Percentiles rank a stretch among this genome's conserved stretches.
Evolutionary conservation across 805 yeast species (phyloP).

Genomic region (Starmerella apis): DNA sequence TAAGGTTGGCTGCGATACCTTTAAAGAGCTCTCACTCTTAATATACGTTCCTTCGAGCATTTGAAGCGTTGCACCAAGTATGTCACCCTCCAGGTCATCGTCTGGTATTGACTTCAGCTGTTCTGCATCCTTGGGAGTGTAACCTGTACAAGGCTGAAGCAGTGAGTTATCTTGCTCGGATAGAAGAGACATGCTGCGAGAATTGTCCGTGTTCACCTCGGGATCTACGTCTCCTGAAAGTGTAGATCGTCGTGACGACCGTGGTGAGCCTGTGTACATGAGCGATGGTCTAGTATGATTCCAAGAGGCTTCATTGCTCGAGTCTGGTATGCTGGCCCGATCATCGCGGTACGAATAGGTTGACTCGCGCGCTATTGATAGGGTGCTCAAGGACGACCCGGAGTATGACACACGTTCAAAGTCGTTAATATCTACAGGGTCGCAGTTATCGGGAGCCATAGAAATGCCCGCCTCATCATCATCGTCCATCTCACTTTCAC

Average conservation of each 20-base stretch:
- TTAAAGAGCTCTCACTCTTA: background rate
- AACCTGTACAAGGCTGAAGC: conserved; percentile 34
- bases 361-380: conserved; percentile 16
- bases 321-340: background rate
- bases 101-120: conserved; percentile 81
- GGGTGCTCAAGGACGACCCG: conserved; percentile 20
- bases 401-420: conserved; percentile 17
- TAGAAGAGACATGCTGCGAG: conserved; percentile 23
- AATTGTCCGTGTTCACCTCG: background rate
- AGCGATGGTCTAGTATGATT: background rate
- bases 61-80: conserved; percentile 59
- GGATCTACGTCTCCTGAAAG: background rate
- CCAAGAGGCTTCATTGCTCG: background rate
- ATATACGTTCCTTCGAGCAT: conserved; percentile 63
- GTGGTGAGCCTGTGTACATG: background rate
- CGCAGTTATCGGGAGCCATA: conserved; percentile 6
- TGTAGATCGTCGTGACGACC: background rate
- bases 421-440: conserved; percentile 10
- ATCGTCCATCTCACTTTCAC: conserved; percentile 13
- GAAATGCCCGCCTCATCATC: background rate
- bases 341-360: conserved; percentile 11
- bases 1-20: background rate
- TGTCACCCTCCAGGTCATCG: conserved; percentile 57
- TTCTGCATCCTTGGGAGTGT: conserved; percentile 50
- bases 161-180: conserved; percentile 25